A percentile compares a stretch with the other conserved stretches of the same genome.
Evolutionary conservation across 2,329 filamentous ascomycete species (phyloP).

Genomic region (Ophiosphaerella korrae): DNA sequence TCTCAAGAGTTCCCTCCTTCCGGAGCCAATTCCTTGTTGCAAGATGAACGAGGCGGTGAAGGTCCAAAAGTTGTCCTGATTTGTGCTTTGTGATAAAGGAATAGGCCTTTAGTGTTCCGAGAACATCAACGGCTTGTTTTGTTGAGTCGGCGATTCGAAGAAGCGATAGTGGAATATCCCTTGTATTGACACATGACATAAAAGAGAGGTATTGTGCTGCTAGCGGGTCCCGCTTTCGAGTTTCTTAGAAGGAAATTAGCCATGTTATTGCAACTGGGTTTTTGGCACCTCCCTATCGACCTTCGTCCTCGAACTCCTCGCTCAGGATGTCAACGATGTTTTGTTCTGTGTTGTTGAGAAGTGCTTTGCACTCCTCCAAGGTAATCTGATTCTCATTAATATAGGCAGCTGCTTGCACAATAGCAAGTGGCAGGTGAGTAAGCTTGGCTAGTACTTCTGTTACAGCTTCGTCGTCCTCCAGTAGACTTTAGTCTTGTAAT

Average conservation of each 20-base stretch:
- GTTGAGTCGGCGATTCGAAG: conserved; percentile 27
- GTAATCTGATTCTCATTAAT: conserved; percentile 17
- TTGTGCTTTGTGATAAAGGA: conserved; percentile 32
- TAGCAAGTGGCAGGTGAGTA: conserved; percentile 8
- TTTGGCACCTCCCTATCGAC: conserved; percentile 25
- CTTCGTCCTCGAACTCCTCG: conserved; percentile 30
- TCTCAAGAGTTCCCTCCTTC: conserved; percentile 12
- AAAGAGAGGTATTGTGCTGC: conserved; percentile 43
- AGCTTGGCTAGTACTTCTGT: conserved; percentile 34
- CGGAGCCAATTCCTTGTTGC: conserved; percentile 40
- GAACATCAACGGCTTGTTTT: conserved; percentile 31
- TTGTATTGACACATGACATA: conserved; percentile 6
- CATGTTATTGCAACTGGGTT: conserved; percentile 14
- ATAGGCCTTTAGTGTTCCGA: conserved; percentile 42
- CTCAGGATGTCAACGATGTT: too few relatives aligned
- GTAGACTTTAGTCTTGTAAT: conserved; percentile 7
- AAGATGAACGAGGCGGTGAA: conserved; percentile 44
- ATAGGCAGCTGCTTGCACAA: too few relatives aligned
- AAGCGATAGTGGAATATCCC: conserved; percentile 43
- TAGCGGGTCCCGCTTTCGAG: conserved; percentile 31
- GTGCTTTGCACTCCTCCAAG: neutral
- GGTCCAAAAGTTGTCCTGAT: conserved; percentile 20
- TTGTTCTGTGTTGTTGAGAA: too few relatives aligned
- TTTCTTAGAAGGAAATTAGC: conserved; percentile 47
- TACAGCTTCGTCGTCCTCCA: conserved; percentile 1